Evolutionary conservation across 1,284 basidiomycete genomes (phyloP), one percentile per base, ranked within the genome.

Genomic region (Phylloboletellus chloephorus): DNA sequence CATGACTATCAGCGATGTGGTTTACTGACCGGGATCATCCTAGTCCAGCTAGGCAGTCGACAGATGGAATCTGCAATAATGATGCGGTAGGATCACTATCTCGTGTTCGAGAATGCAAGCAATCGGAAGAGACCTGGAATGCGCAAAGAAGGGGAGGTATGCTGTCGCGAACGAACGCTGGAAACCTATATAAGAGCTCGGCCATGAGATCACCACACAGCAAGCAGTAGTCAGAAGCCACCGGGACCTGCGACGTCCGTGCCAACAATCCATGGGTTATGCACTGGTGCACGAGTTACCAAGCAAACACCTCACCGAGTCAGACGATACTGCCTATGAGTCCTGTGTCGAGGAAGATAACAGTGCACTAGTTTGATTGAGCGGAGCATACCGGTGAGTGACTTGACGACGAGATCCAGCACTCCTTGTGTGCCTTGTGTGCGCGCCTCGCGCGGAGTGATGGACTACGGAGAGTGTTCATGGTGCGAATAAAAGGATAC

Each of bases 151-250:
- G 16, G 39, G 19, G 44, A 34, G 23, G 25, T 23, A 16, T 17
- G 38, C 13, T 25, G 30, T 43, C 32, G 42, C 35, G 41, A 31
- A 33, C 13, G 36, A 16, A 16, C 24, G 15, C 15, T 32, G 30
- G 44, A 44, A 37, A 39, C n/a, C 28, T 60, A 60, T 60, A 58
- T 60, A 60, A 28, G 29, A 21, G 31, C 16, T 15, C 35, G 9
- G 41, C 20, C 26, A 54, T 43, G 49, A 28, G 33, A 51, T 56
- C 54, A 45, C 8, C 15, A 31, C 53, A 56, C 57, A 60, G 57
- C 41, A 53, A 38, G 4, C 1, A 20, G 6, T 13, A 19, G 21
- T 31, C n/a, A 33, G 16, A 22, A 31, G 10, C 26, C 43, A 37
- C 43, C 35, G 36, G 23, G 15, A 38, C 33, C 28, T 23, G 11